A percentile compares a stretch with the other conserved stretches of the same genome.
These are phyloP conservation scores for Echria macrotheca DNA, from an alignment of 495 filamentous ascomycete genomes.

Conservation along the genomic window DNA sequence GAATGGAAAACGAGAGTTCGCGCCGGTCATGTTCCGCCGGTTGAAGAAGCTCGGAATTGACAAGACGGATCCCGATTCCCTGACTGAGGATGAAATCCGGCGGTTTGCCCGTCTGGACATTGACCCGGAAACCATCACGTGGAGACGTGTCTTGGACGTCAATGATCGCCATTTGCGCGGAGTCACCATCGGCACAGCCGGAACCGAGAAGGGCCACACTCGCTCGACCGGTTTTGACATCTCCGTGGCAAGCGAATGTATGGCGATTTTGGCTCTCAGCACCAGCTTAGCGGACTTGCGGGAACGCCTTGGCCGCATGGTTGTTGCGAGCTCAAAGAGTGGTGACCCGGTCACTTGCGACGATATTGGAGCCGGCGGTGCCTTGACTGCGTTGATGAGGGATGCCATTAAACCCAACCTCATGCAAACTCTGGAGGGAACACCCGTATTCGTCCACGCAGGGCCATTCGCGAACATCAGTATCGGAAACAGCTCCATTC, in stretches of 20 bases:
- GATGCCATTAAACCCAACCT: constrained; percentile 98
- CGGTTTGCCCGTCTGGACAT: constrained; percentile 92
- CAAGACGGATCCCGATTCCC: constrained; percentile 85
- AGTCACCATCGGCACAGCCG: constrained; percentile 78
- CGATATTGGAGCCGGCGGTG: constrained; percentile 88
- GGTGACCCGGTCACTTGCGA: constrained; percentile 95
- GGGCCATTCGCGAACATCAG: constrained; percentile 98
- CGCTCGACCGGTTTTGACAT: constrained; percentile 94
- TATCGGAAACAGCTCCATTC: constrained; percentile 90
- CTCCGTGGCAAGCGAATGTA: constrained; percentile 94
- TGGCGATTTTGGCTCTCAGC: constrained; percentile 94
- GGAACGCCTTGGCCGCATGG: constrained; percentile 91
- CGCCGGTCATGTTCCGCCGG: constrained; percentile 84
- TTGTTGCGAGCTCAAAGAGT: constrained; percentile 77
- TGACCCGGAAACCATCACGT: constrained; percentile 94
- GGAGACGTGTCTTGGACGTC: constrained; percentile 92
- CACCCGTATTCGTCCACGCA: constrained; percentile 93
- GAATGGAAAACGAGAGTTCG: constrained; percentile 82
- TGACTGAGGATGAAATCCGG: constrained; percentile 81
- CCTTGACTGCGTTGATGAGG: constrained; percentile 90
- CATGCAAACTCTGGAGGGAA: constrained; percentile 97
- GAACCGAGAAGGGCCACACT: constrained; percentile 81
- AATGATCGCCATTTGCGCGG: constrained; percentile 91
- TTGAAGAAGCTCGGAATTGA: constrained; percentile 92
- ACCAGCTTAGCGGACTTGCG: constrained; percentile 85